phyloP scores from a whole-genome alignment of 352 stramenopile species.

The Phytophthora citrophthora region DNA sequence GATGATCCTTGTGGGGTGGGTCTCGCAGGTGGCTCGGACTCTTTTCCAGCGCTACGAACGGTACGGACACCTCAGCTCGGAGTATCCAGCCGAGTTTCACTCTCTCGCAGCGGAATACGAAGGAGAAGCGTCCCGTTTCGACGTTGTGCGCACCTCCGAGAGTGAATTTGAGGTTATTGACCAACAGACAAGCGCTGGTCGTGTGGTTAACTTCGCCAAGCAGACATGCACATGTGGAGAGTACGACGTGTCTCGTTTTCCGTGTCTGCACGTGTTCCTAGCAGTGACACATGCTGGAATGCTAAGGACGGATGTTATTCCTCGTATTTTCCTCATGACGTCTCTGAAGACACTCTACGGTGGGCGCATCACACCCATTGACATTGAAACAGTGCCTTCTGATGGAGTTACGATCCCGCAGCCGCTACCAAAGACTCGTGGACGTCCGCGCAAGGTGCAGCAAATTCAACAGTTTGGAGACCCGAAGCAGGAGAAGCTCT shows the following conservation, averaged over 20 bases:
- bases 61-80: conserved; percentile 73
- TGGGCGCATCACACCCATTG: conserved; percentile 79
- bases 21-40: conserved; percentile 78
- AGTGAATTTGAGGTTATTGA: conserved; percentile 83
- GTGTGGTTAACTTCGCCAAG: conserved; percentile 79
- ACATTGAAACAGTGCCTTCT: conserved; percentile 69
- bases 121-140: conserved; percentile 55
- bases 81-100: conserved; percentile 82
- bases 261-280: conserved; percentile 82
- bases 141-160: conserved; percentile 73
- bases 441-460: conserved; percentile 77
- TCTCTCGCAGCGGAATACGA: conserved; percentile 71
- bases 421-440: conserved; percentile 59
- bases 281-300: conserved; percentile 69
- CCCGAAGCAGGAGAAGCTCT: conserved; percentile 73
- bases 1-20: conserved; percentile 84
- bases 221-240: conserved; percentile 81
- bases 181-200: conserved; percentile 61
- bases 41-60: conserved; percentile 79
- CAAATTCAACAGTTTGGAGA: conserved; percentile 82
- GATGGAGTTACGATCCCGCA: conserved; percentile 68
- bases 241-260: conserved; percentile 75
- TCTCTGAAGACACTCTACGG: conserved; percentile 77
- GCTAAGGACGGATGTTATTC: conserved; percentile 74
- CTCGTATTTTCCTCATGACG: conserved; percentile 82